Percentiles rank a stretch among this genome's conserved stretches.
phyloP scores from a whole-genome alignment of 441 rosid genomes.

The Corymbia calophylla region DNA sequence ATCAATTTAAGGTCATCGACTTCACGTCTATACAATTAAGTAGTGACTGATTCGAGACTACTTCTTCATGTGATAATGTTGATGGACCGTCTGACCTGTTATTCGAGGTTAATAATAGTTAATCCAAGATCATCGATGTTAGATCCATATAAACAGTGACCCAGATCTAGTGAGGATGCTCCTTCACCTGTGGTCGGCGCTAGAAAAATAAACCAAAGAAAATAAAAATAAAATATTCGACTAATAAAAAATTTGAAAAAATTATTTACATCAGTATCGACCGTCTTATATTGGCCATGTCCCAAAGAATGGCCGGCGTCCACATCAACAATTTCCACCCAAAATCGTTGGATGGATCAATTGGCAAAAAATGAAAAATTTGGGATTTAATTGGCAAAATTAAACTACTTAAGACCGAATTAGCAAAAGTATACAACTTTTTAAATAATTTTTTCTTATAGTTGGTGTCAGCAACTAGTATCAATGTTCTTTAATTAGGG shows the following conservation, averaged over 20 bases:
- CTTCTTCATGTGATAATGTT: not conserved
- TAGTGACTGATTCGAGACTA: not conserved
- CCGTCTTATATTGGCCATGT: not conserved
- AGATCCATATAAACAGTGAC: not conserved
- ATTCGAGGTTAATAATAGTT: not conserved
- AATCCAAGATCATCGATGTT: not conserved
- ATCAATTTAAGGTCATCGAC: not conserved
- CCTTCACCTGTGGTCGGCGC: not conserved
- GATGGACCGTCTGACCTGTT: not conserved
- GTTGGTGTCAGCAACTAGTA: not conserved
- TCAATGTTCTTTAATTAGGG: not conserved
- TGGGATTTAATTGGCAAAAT: not conserved
- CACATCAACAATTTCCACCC: too few relatives aligned
- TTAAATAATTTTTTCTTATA: too few relatives aligned
- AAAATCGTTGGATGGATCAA: not conserved
- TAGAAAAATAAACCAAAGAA: not conserved
- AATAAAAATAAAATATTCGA: too few relatives aligned
- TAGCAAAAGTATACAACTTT: too few relatives aligned
- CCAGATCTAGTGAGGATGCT: not conserved
- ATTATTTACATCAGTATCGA: too few relatives aligned
- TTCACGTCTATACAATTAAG: not conserved
- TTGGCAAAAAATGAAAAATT: not conserved
- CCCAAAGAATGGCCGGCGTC: accelerated
- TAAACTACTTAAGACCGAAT: too few relatives aligned
- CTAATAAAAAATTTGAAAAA: not conserved